Conservation (phyloP, 306 rosid species). For the Ormosia emarginata region DNA sequence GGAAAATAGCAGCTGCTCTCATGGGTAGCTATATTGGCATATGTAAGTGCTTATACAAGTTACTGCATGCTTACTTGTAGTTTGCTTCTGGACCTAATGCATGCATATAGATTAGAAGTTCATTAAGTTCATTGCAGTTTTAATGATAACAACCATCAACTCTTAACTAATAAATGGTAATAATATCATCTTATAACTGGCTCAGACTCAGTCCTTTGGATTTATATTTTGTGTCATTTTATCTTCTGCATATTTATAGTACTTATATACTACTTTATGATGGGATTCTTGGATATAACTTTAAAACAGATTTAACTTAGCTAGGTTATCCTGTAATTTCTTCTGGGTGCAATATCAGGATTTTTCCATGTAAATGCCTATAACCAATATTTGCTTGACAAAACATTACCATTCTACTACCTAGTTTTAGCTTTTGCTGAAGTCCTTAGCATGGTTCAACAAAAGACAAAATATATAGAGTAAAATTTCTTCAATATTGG, state of each 20-base stretch:
- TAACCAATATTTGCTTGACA: background rate
- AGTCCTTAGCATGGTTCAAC: background rate
- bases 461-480: background rate
- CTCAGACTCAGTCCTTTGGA: background rate
- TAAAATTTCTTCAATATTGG: background rate
- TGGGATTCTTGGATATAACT: background rate
- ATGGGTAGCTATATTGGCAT: constrained; percentile 47
- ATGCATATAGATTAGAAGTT: background rate
- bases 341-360: background rate
- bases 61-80: background rate
- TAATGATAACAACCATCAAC: background rate
- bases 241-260: background rate
- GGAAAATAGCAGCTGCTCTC: constrained; percentile 43
- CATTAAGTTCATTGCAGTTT: background rate
- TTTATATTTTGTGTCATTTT: background rate
- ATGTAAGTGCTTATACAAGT: constrained; percentile 32
- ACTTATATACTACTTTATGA: background rate
- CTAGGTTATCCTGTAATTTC: background rate
- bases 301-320: background rate
- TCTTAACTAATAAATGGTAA: background rate
- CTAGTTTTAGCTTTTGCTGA: background rate
- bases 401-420: background rate
- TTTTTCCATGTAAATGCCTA: background rate
- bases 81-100: background rate
- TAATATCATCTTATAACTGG: background rate